These are phyloP conservation scores for Austroboletus festivus DNA, from an alignment of 768 basidiomycete species.

Conservation along the genomic window DNA sequence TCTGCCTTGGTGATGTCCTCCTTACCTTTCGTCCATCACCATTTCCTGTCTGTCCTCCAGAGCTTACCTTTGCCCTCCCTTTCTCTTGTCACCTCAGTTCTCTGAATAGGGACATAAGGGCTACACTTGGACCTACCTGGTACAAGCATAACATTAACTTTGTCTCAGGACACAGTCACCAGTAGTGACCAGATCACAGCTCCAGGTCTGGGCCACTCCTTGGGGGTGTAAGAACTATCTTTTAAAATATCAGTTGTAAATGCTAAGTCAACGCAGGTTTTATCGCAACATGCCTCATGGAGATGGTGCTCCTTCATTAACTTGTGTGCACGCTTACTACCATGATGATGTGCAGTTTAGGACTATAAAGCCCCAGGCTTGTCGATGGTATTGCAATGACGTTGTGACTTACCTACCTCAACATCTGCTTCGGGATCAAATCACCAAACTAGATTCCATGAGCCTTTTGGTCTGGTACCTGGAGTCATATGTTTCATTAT, in stretches of 20 bases:
- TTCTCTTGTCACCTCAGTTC: too few relatives aligned
- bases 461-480: constrained; percentile 60
- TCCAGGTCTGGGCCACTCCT: constrained; percentile 84
- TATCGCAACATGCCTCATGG: constrained; percentile 75
- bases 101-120: too few relatives aligned
- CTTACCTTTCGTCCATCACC: too few relatives aligned
- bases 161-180: constrained; percentile 72
- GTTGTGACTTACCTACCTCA: constrained; percentile 68
- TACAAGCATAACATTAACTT: too few relatives aligned
- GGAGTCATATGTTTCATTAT: constrained; percentile 67
- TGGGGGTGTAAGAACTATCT: constrained; percentile 61
- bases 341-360: not conserved
- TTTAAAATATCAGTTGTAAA: not conserved
- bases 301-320: constrained; percentile 83
- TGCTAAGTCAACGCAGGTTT: constrained; percentile 38
- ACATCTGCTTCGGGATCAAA: constrained; percentile 59
- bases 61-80: too few relatives aligned
- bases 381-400: constrained; percentile 61
- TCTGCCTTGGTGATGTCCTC: too few relatives aligned
- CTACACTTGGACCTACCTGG: too few relatives aligned
- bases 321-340: constrained; percentile 40
- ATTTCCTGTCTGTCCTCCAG: too few relatives aligned
- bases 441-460: constrained; percentile 63
- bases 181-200: too few relatives aligned
- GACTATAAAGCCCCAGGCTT: constrained; percentile 49